phyloP scores from a whole-genome alignment of 805 yeast species.

The Limtongozyma cylindracea region DNA sequence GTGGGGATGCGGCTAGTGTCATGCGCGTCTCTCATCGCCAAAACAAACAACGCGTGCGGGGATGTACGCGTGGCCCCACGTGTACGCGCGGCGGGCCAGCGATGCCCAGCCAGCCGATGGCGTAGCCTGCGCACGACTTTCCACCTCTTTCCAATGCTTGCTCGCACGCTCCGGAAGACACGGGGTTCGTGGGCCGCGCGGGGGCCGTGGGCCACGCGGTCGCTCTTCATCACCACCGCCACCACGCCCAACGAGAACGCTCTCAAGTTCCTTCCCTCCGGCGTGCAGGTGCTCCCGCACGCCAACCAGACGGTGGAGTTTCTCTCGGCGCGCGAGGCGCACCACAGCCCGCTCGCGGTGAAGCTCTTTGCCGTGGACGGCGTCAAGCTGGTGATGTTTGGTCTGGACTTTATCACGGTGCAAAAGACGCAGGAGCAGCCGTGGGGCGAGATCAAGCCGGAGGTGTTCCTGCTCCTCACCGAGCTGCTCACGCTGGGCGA shows the following conservation, averaged over 20 bases:
- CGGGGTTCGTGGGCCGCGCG: no score
- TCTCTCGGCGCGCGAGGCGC: constrained; percentile 51
- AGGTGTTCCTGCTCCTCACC: constrained; percentile 30
- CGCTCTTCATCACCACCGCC: constrained; percentile 52
- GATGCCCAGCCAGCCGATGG: no score
- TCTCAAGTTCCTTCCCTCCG: constrained; percentile 59
- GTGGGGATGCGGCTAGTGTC: no score
- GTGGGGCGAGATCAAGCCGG: constrained; percentile 43
- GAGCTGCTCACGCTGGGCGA: constrained; percentile 28
- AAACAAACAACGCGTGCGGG: no score
- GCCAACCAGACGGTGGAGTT: constrained; percentile 44
- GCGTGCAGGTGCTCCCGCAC: constrained; percentile 31
- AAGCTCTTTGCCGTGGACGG: constrained; percentile 59
- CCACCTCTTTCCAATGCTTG: no score
- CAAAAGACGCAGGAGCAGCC: constrained; percentile 30
- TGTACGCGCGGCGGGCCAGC: no score
- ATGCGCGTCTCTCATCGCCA: no score
- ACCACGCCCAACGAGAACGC: constrained; percentile 78
- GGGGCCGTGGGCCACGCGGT: constrained; percentile 1
- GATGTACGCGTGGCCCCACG: no score
- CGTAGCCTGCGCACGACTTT: no score
- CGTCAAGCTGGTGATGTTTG: constrained; percentile 51
- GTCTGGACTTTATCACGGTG: constrained; percentile 63
- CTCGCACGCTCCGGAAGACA: no score
- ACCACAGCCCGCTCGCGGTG: constrained; percentile 50